phyloP scores from a whole-genome alignment of 179 eudicot species.

The Silene coronaria region DNA sequence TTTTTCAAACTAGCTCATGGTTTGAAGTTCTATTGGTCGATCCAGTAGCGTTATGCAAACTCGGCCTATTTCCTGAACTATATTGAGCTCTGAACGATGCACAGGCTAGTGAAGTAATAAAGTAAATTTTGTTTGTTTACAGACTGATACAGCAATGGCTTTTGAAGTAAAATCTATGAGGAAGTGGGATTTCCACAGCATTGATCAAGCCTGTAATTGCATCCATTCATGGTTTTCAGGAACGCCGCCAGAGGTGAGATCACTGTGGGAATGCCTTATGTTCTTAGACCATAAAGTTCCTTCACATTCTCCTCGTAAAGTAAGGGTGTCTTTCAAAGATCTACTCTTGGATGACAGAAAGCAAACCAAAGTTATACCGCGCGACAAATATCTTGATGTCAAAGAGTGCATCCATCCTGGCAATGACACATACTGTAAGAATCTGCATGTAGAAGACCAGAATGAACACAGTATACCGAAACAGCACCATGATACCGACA shows the following conservation, averaged over 20 bases:
- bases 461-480: constrained; percentile 15
- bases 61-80: no score
- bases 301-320: constrained; percentile 31
- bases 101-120: not conserved
- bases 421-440: constrained; percentile 16
- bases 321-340: constrained; percentile 26
- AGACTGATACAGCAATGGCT: constrained; percentile 88
- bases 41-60: no score
- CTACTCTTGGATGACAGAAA: constrained; percentile 14
- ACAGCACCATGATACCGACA: constrained; percentile 11
- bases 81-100: not conserved
- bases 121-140: constrained; percentile 18
- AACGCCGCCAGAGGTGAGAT: constrained; percentile 38
- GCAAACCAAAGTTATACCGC: constrained; percentile 8
- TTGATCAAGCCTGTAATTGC: constrained; percentile 58
- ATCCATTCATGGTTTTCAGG: constrained; percentile 81
- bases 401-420: constrained; percentile 22
- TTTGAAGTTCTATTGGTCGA: no score
- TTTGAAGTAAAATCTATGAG: constrained; percentile 74
- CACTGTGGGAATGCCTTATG: constrained; percentile 39
- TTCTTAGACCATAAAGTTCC: constrained; percentile 30
- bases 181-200: constrained; percentile 93
- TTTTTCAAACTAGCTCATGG: no score
- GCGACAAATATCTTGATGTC: constrained; percentile 27
- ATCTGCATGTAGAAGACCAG: constrained; percentile 18